A percentile compares a stretch with the other conserved stretches of the same genome.
These are phyloP conservation scores for Naganishia onofrii DNA, from an alignment of 768 basidiomycete species.

Conservation along the genomic window DNA sequence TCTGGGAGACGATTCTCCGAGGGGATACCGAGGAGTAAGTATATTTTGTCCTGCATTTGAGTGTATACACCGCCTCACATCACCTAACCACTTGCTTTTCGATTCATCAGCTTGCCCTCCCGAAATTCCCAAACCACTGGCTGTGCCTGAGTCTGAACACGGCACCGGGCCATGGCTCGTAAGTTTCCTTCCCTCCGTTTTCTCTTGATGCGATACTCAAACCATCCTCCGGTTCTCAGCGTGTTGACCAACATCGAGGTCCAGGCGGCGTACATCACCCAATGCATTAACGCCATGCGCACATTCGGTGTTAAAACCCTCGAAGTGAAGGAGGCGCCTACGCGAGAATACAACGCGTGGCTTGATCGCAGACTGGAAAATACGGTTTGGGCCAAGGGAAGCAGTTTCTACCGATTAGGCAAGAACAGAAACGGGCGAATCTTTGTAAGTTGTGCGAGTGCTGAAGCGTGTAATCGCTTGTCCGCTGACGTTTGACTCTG, in stretches of 20 bases:
- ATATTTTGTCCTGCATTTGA: background rate
- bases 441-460: slow-evolving; percentile 14
- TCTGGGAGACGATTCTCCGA: slow-evolving; percentile 10
- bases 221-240: background rate
- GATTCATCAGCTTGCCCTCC: slow-evolving; percentile 25
- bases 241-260: slow-evolving; percentile 35
- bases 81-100: background rate
- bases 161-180: slow-evolving; percentile 32
- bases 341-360: slow-evolving; percentile 32
- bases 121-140: slow-evolving; percentile 34
- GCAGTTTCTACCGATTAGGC: slow-evolving; percentile 28
- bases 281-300: slow-evolving; percentile 28
- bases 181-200: background rate
- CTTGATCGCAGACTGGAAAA: slow-evolving; percentile 28
- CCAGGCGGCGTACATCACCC: slow-evolving; percentile 35
- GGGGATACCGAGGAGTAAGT: slow-evolving; percentile 34
- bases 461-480: background rate
- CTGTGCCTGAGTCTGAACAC: slow-evolving; percentile 35
- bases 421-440: slow-evolving; percentile 29
- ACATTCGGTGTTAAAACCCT: slow-evolving; percentile 23
- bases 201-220: background rate
- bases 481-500: background rate
- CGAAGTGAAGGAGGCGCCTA: slow-evolving; percentile 36
- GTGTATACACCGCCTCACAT: background rate
- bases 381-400: slow-evolving; percentile 32